Evolutionary conservation across 352 stramenopile genomes (phyloP).

Genomic region (Bremia lactucae): DNA sequence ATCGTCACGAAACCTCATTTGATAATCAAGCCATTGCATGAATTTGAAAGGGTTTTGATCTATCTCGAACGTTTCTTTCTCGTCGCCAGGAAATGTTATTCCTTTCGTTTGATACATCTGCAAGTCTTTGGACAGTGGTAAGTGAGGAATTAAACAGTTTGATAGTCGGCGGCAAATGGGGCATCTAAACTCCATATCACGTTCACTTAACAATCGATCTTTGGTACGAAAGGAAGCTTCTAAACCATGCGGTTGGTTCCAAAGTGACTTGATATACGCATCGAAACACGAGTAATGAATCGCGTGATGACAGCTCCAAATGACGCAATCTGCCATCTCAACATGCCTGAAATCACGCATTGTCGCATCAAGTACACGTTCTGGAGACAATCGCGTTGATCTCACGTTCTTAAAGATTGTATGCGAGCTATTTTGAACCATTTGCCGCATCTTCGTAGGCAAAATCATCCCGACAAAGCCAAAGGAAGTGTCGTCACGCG

Average conservation of each 20-base stretch:
- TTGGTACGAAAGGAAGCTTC: too few relatives aligned
- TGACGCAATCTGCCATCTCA: constrained; percentile 31
- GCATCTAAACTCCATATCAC: constrained; percentile 67
- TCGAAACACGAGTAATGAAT: constrained; percentile 65
- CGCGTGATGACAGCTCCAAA: constrained; percentile 65
- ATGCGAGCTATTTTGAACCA: constrained; percentile 14
- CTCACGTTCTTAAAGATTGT: constrained; percentile 3
- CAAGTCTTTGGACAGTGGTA: too few relatives aligned
- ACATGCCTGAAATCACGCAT: constrained; percentile 21
- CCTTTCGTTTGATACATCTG: too few relatives aligned
- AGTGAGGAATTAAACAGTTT: constrained; percentile 53
- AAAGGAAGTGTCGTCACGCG: constrained; percentile 37
- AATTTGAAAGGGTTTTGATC: constrained; percentile 29
- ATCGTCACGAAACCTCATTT: constrained; percentile 44
- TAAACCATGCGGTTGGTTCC: constrained; percentile 47
- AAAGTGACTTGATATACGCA: constrained; percentile 57
- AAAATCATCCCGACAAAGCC: constrained; percentile 63
- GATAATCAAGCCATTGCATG: constrained; percentile 36
- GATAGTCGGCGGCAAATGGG: constrained; percentile 66
- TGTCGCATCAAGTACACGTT: constrained; percentile 20
- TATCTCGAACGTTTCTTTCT: constrained; percentile 27
- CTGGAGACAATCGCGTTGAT: constrained; percentile 15
- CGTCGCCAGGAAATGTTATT: too few relatives aligned
- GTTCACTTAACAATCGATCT: constrained; percentile 53
- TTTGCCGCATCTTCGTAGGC: constrained; percentile 38